Evolutionary conservation across 2,329 filamentous ascomycete species (phyloP), one percentile per base, ranked within the genome.

Genomic region (Phialemonium atrogriseum): DNA sequence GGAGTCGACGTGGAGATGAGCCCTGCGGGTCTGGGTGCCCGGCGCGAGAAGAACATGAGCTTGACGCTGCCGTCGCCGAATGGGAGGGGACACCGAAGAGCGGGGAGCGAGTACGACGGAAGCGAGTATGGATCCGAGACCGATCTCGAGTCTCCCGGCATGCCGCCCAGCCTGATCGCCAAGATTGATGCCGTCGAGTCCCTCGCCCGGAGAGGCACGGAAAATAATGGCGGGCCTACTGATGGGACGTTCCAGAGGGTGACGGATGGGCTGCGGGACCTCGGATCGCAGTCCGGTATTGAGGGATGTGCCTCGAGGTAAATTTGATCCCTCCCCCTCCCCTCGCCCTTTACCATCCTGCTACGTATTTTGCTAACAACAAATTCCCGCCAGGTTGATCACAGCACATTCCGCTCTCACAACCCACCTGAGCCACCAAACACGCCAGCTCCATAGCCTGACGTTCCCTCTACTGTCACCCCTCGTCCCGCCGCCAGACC

Each of bases 81-180:
- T 20, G 55, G 53, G 27, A 62, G 60, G 16, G 56, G 57, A 3
- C 73, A 77, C 43, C 65, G 66, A 36, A 65, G 71, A 38, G 59
- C 56, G 38, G 62, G 57, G 29, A 77, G 69, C 55, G 65, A 73
- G 24, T 84, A 84, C 48, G 80, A 84, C 47, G 80, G 80, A 7
- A 83, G 77, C 43, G 79, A 85, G 50, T 85, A 83, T 49, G 80
- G 80, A 5, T 81, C 75, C 2, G 78, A 83, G 42, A 79, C 77
- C 4, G 80, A 84, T 48, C 59, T 84, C 12, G 80, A 84, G 20
- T 67, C 70, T 9, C 64, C 77, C n/a, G 77, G 77, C 13, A 78
- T 86, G 50, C 73, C 77, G 7, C 66, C 73, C 0, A 76, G 71
- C 15, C 57, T 87, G 28, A 70, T 84, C 32, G 69, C 76, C 24